A percentile compares a stretch with the other conserved stretches of the same genome.
Conservation (phyloP, 176 grass and related monocot species). For the Cocos nucifera region DNA sequence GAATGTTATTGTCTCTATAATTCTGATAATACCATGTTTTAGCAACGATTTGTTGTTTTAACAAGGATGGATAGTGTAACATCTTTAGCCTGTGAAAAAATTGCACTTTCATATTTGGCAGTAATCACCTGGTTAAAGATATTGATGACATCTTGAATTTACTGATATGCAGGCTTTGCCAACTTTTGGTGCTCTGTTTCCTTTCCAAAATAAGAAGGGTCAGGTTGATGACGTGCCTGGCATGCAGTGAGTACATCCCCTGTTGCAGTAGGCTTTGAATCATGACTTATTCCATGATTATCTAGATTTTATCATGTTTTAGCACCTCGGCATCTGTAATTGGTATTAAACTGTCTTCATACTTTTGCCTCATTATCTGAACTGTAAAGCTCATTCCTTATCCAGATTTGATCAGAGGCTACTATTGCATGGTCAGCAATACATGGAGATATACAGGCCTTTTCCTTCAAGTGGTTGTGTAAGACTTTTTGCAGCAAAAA, state of each 20-base stretch:
- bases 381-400: slow-evolving; percentile 12
- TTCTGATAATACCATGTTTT: too few relatives aligned
- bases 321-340: too few relatives aligned
- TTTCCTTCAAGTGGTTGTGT: slow-evolving; percentile 64
- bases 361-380: too few relatives aligned
- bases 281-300: background rate
- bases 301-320: too few relatives aligned
- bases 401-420: slow-evolving; percentile 62
- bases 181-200: slow-evolving; percentile 79
- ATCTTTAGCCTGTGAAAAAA: too few relatives aligned
- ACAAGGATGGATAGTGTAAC: too few relatives aligned
- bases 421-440: slow-evolving; percentile 94
- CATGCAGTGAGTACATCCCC: slow-evolving; percentile 55
- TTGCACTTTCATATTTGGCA: too few relatives aligned
- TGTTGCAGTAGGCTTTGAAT: background rate
- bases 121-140: too few relatives aligned
- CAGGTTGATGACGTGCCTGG: slow-evolving; percentile 56
- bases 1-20: too few relatives aligned
- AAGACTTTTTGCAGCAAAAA: slow-evolving; percentile 16
- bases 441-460: slow-evolving; percentile 71
- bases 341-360: too few relatives aligned
- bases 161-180: slow-evolving; percentile 60
- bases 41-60: too few relatives aligned
- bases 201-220: slow-evolving; percentile 42
- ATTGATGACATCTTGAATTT: slow-evolving; percentile 9